Evolutionary conservation across 345 rosid species (phyloP).

Genomic region (Eucalyptus polyanthemos): DNA sequence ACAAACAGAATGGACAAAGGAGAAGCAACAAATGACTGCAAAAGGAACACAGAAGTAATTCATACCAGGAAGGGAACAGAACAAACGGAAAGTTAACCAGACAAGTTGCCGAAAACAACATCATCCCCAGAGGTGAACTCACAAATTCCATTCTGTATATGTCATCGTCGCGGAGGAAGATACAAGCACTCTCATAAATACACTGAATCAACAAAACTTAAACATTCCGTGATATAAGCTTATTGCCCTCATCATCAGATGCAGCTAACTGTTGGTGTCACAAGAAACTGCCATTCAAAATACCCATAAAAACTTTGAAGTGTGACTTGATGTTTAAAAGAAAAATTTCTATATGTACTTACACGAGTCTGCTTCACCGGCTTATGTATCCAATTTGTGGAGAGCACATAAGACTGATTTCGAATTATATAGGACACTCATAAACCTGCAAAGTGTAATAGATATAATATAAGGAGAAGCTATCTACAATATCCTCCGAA

Average conservation of each 20-base stretch:
- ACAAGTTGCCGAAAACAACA: neutral
- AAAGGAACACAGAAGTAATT: neutral
- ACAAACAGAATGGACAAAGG: constrained; percentile 59
- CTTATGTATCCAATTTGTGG: constrained; percentile 67
- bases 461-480: neutral
- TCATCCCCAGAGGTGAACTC: constrained; percentile 10
- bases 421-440: constrained; percentile 67
- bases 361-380: constrained; percentile 50
- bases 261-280: constrained; percentile 79
- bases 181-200: constrained; percentile 67
- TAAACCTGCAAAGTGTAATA: constrained; percentile 36
- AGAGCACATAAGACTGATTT: constrained; percentile 74
- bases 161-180: constrained; percentile 74
- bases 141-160: constrained; percentile 79
- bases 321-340: neutral
- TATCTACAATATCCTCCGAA: constrained; percentile 15
- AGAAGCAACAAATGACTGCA: constrained; percentile 52
- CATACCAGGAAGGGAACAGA: neutral
- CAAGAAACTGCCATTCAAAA: neutral
- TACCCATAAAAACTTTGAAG: neutral
- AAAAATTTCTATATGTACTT: neutral
- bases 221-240: constrained; percentile 54
- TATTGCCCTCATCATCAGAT: constrained; percentile 69
- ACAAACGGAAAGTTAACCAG: neutral
- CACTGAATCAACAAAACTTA: constrained; percentile 45